Conservation (phyloP, 2,329 filamentous ascomycete species). For the Xylariaceae sp. region DNA sequence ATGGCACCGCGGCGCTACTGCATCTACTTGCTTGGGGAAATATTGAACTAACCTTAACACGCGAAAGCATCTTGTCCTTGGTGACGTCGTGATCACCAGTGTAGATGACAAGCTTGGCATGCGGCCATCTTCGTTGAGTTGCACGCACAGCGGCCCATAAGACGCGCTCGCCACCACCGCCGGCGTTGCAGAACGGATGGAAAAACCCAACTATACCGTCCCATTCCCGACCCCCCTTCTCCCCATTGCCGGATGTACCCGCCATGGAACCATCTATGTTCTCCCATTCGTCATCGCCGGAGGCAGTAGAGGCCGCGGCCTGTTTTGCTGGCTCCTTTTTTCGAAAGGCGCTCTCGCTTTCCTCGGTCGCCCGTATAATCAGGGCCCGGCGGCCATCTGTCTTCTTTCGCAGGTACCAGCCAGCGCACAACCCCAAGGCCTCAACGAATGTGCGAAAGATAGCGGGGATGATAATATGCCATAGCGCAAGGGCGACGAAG, state of each 20-base stretch:
- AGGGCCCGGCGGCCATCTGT: slow-evolving; percentile 66
- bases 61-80: slow-evolving; percentile 77
- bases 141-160: slow-evolving; percentile 94
- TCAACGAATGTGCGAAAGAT: slow-evolving; percentile 47
- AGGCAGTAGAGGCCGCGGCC: slow-evolving; percentile 38
- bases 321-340: slow-evolving; percentile 28
- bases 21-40: not conserved
- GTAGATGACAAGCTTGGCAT: slow-evolving; percentile 89
- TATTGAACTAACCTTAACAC: slow-evolving; percentile 66
- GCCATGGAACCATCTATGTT: slow-evolving; percentile 61
- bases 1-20: not conserved
- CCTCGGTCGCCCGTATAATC: slow-evolving; percentile 59
- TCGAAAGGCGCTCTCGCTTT: slow-evolving; percentile 46
- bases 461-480: slow-evolving; percentile 41
- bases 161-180: slow-evolving; percentile 92
- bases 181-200: slow-evolving; percentile 97
- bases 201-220: slow-evolving; percentile 92
- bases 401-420: slow-evolving; percentile 67
- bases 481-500: slow-evolving; percentile 36
- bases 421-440: slow-evolving; percentile 52
- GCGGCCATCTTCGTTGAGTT: slow-evolving; percentile 87
- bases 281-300: slow-evolving; percentile 70
- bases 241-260: slow-evolving; percentile 45
- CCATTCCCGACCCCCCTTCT: slow-evolving; percentile 66
- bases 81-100: slow-evolving; percentile 91